A percentile compares a stretch with the other conserved stretches of the same genome.
Conservation (phyloP, 2,329 filamentous ascomycete species). For the Aspergillus sp. region DNA sequence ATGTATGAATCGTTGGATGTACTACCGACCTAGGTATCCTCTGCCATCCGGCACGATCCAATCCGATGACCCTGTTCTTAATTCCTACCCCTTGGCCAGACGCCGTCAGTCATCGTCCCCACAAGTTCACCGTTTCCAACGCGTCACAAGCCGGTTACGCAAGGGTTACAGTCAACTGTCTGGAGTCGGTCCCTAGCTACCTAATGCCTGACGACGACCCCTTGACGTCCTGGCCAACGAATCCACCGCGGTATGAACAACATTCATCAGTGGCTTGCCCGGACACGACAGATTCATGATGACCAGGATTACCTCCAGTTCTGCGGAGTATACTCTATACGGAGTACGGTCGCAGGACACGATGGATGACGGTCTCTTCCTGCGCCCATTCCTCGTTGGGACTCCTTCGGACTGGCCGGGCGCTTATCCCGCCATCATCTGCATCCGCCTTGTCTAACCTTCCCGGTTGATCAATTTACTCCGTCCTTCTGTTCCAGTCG, state of each 20-base stretch:
- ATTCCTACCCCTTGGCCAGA: conserved; percentile 1
- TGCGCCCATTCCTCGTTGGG: conserved; percentile 4
- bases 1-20: no score
- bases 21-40: no score
- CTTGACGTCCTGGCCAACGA: neutral
- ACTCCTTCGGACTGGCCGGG: conserved; percentile 9
- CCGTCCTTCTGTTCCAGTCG: no score
- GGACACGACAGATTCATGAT: neutral
- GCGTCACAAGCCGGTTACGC: conserved; percentile 23
- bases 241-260: no score
- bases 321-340: conserved; percentile 1
- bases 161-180: conserved; percentile 19
- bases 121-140: conserved; percentile 26
- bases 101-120: conserved; percentile 12
- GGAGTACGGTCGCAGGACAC: neutral
- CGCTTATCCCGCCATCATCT: conserved; percentile 9
- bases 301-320: no score
- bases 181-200: neutral
- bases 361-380: conserved; percentile 3
- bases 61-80: conserved; percentile 12
- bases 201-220: neutral
- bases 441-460: conserved; percentile 5
- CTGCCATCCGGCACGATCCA: conserved; percentile 12
- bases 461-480: neutral
- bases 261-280: neutral